Evolutionary conservation across 257 asterid species (phyloP), one percentile per base, ranked within the genome.

Genomic region (Ocimum tenuiflorum): DNA sequence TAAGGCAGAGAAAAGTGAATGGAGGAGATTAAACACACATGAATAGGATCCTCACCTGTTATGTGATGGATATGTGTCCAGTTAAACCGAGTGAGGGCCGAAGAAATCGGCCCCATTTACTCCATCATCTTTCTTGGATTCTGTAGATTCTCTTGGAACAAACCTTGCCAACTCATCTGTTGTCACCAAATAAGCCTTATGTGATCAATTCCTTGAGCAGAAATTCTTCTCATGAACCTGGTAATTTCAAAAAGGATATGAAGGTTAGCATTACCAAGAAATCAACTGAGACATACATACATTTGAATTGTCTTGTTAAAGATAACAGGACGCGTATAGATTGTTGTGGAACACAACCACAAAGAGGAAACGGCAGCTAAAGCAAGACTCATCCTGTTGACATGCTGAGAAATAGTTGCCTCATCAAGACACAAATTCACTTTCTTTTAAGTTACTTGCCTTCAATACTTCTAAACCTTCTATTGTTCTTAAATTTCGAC

Each of bases 201-300:
- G 80, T 80, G 13, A 65, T 79, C 72, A 92, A 75, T 65, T 92
- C 94, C 84, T 82, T 75, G 42, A 89, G 89, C 76, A 92, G 78
- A 78, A 80, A 84, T 69, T 92, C 99, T 92, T 92, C 84, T 92
- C 99, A 42, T 89, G 96, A 52, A 87, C 99, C 97, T 92, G 85
- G 31, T 36, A 65, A 52, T 22, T 63, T 46, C 33, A 11, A 17
- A 29, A 27, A 63, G 18, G 29, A 48, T 19, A 71, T 50, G 23
- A 4, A 59, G 49, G 60, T 8, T 35, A 38, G 4, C 39, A 29
- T 20, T 52, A 12, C 48, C 31, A 60, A 54, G 39, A 27, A 27
- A 27, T 27, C 31, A 27, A 27, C 3, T 27, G 8, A 36, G 8
- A 9, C 10, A 36, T n/a, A n/a, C n/a, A n/a, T n/a, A n/a, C n/a